Evolutionary conservation across 176 grass and related monocot genomes (phyloP), one percentile per base, ranked within the genome.

Genomic region (Oryza coarctata): DNA sequence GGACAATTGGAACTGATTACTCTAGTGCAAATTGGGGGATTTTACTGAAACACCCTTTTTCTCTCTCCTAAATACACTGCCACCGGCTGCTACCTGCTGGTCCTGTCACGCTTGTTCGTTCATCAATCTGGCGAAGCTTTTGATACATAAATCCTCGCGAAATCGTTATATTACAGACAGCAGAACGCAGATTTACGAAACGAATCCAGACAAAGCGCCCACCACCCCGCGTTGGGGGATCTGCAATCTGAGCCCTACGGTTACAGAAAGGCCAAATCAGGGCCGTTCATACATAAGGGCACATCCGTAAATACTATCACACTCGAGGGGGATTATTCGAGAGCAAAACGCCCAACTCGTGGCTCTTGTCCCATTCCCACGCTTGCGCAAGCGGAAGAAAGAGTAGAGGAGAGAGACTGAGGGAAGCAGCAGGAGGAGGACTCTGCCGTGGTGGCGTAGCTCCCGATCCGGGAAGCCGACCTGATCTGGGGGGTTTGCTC

Each of bases 331-430:
- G 41, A 77, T 77, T 82, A 47, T 82, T 82, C 14, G 55, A 7
- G 23, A 6, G 66, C 13, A 44, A 81, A 89, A 86, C 67, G 41
- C 67, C 30, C 28, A n/a, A 28, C 62, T 82, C 83, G 83, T 82
- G 83, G 83, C 33, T 63, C 63, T 86, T 83, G 73, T 76, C 71
- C 17, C 82, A 62, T 71, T 40, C 50, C 63, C 82, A 52, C 71
- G 57, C 83, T 67, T 30, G 43, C 35, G 66, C 87, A 40, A 68
- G 87, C 65, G 28, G 47, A 65, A 72, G 40, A 28, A 76, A 58
- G 52, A 58, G 52, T 9, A 23, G 28, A 36, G 27, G 32, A 34
- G 66, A 30, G 74, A 43, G 43, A 28, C 49, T 47, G 49, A 20
- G 18, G 49, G 6, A 60, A 6, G 30, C 18, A 32, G 5, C 4